phyloP scores from a whole-genome alignment of 306 rosid genomes.

The Casuarina glauca region DNA sequence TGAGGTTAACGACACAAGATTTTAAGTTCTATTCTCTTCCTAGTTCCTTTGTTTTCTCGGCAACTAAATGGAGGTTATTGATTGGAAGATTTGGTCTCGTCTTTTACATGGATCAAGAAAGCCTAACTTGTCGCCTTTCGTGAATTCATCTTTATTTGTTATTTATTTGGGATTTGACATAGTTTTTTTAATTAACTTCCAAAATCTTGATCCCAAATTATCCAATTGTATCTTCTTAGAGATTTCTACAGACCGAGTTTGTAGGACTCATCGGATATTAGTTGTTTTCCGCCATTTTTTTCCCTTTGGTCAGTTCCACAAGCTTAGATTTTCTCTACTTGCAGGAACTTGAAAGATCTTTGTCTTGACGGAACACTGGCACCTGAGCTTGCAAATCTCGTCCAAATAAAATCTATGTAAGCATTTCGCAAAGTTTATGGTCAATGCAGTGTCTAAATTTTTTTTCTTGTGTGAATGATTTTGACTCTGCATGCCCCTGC shows the following conservation, averaged over 20 bases:
- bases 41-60: background rate
- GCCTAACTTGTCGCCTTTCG: background rate
- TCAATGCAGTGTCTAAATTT: slow-evolving; percentile 3
- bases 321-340: slow-evolving; percentile 20
- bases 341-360: slow-evolving; percentile 76
- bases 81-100: background rate
- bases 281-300: background rate
- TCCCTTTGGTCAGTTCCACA: slow-evolving; percentile 11
- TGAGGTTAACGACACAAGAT: background rate
- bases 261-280: background rate
- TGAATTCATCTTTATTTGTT: background rate
- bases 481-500: slow-evolving; percentile 26
- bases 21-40: background rate
- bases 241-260: background rate
- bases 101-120: slow-evolving; percentile 2
- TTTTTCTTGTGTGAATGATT: slow-evolving; percentile 26
- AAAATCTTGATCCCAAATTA: background rate
- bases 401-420: slow-evolving; percentile 80
- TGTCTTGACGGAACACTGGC: slow-evolving; percentile 77
- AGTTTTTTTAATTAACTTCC: background rate
- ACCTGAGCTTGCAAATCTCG: slow-evolving; percentile 60
- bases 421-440: slow-evolving; percentile 23
- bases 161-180: too few relatives aligned
- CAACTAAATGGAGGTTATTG: background rate
- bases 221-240: background rate